A percentile compares a stretch with the other conserved stretches of the same genome.
Evolutionary conservation across 2,329 filamentous ascomycete species (phyloP).

Genomic region (Claviceps pusilla): DNA sequence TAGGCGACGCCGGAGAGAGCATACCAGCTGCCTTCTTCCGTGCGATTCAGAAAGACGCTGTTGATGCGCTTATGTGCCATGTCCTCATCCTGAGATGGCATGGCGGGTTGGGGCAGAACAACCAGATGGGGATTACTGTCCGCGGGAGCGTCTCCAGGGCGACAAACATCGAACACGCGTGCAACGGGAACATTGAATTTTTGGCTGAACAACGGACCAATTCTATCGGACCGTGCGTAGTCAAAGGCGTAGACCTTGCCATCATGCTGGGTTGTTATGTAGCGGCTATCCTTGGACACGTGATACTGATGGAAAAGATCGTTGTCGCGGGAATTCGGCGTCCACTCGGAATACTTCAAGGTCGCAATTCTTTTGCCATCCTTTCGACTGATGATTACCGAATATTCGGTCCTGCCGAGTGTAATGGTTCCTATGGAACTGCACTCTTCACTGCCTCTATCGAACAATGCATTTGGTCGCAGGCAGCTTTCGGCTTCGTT

Average conservation of each 20-base stretch:
- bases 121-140: constrained; percentile 63
- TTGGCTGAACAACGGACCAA: constrained; percentile 47
- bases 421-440: constrained; percentile 67
- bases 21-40: constrained; percentile 79
- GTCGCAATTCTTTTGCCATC: constrained; percentile 69
- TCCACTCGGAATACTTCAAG: constrained; percentile 88
- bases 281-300: constrained; percentile 67
- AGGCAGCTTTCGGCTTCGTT: constrained; percentile 63
- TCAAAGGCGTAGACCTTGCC: constrained; percentile 73
- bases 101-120: constrained; percentile 69
- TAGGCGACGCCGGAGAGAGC: constrained; percentile 79
- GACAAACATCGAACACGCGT: constrained; percentile 75
- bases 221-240: constrained; percentile 37
- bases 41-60: constrained; percentile 75
- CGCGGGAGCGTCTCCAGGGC: constrained; percentile 47
- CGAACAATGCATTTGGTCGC: constrained; percentile 49
- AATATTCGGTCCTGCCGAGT: constrained; percentile 79
- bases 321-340: constrained; percentile 75
- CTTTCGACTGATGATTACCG: constrained; percentile 64
- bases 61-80: constrained; percentile 39
- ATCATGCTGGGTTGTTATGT: constrained; percentile 76
- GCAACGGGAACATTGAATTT: constrained; percentile 65
- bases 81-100: constrained; percentile 39
- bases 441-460: constrained; percentile 59
- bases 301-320: constrained; percentile 77